Conservation (phyloP, 2,329 filamentous ascomycete species). For the Fusarium xyrophilum region DNA sequence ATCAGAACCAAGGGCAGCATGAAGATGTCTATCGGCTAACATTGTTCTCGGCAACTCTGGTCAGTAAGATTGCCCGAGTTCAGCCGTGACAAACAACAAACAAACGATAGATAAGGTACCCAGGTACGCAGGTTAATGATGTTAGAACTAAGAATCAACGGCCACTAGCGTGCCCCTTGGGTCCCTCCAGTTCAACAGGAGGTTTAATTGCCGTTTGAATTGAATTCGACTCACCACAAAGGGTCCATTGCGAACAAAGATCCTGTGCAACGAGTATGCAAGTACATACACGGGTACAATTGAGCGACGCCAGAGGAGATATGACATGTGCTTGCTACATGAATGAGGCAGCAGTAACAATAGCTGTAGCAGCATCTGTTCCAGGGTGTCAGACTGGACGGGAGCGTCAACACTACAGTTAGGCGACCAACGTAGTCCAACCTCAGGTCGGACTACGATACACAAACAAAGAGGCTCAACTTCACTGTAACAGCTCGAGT, state of each 20-base stretch:
- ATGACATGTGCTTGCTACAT: background rate
- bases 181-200: conserved; percentile 13
- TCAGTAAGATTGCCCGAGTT: background rate
- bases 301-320: background rate
- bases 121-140: conserved; percentile 3
- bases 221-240: conserved; percentile 3
- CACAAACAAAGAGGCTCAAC: conserved; percentile 13
- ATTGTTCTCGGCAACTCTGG: background rate
- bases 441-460: background rate
- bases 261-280: background rate
- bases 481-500: conserved; percentile 13
- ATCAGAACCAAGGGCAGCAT: background rate
- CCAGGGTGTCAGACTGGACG: background rate
- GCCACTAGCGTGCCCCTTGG: conserved; percentile 34
- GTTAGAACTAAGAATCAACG: conserved; percentile 33
- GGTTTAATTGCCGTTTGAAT: conserved; percentile 22
- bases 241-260: background rate
- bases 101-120: background rate
- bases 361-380: background rate
- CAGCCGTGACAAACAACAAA: background rate
- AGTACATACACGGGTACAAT: background rate
- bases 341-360: background rate
- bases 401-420: background rate
- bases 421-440: background rate
- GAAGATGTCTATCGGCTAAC: background rate